Conservation (phyloP, 495 filamentous ascomycete species). For the Xylaria castorea region DNA sequence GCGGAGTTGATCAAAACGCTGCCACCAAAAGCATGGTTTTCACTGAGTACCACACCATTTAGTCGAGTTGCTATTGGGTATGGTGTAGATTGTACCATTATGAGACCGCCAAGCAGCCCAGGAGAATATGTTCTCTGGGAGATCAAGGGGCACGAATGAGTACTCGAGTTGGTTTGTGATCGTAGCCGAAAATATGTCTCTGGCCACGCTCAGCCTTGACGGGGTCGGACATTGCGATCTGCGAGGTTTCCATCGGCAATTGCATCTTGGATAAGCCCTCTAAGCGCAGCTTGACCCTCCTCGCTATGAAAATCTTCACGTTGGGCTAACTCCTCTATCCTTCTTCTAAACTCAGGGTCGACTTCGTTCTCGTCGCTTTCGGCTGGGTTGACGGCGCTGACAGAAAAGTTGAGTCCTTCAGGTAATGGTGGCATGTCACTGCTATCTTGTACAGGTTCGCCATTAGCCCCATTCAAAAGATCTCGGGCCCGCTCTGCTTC, state of each 20-base stretch:
- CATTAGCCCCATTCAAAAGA: slow-evolving; percentile 38
- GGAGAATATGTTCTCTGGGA: slow-evolving; percentile 64
- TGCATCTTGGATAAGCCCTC: slow-evolving; percentile 73
- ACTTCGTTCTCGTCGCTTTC: slow-evolving; percentile 61
- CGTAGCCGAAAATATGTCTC: slow-evolving; percentile 27
- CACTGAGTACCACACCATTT: slow-evolving; percentile 54
- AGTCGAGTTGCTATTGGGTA: slow-evolving; percentile 49
- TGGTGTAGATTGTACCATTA: slow-evolving; percentile 53
- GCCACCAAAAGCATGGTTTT: slow-evolving; percentile 58
- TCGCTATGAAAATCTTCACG: slow-evolving; percentile 75
- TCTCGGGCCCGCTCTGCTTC: slow-evolving; percentile 42
- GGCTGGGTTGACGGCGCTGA: slow-evolving; percentile 70
- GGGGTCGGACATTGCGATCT: slow-evolving; percentile 67
- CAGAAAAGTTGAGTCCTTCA: slow-evolving; percentile 68
- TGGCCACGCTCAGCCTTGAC: slow-evolving; percentile 54
- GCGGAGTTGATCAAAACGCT: slow-evolving; percentile 47
- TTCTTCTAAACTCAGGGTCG: slow-evolving; percentile 73
- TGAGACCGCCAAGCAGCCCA: slow-evolving; percentile 50
- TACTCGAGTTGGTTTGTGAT: background rate
- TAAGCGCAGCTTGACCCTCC: slow-evolving; percentile 71
- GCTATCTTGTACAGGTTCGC: slow-evolving; percentile 28
- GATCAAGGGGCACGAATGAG: slow-evolving; percentile 53
- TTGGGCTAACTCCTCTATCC: slow-evolving; percentile 79
- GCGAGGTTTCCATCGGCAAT: slow-evolving; percentile 60
- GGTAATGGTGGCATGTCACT: slow-evolving; percentile 60